phyloP scores from a whole-genome alignment of 106 monocot genomes.

The Cymbidium sinense region DNA sequence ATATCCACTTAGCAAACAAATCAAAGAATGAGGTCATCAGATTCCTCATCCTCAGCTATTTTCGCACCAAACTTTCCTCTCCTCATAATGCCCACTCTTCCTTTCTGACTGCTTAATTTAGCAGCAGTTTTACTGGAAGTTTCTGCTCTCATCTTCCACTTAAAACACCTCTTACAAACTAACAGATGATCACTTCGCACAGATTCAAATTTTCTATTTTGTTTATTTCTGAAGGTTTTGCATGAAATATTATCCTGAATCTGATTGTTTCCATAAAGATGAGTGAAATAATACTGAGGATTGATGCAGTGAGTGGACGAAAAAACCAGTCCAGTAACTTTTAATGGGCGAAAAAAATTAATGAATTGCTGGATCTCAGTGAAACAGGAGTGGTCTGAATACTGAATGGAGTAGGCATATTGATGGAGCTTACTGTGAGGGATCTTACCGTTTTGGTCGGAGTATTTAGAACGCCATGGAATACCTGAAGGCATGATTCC shows the following conservation, averaged over 20 bases:
- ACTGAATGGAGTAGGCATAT: slow-evolving; percentile 39
- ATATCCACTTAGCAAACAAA: too few species aligned
- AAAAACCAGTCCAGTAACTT: slow-evolving; percentile 46
- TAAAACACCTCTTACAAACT: slow-evolving; percentile 11
- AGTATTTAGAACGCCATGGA: slow-evolving; percentile 20
- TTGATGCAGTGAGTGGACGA: slow-evolving; percentile 45
- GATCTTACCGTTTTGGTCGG: background rate
- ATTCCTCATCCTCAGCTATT: slow-evolving; percentile 20
- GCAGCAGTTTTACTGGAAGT: background rate
- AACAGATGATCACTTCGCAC: background rate
- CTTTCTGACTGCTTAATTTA: slow-evolving; percentile 20
- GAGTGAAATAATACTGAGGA: slow-evolving; percentile 51
- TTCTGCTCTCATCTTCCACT: slow-evolving; percentile 17
- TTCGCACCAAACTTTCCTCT: slow-evolving; percentile 33
- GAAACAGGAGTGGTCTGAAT: slow-evolving; percentile 70
- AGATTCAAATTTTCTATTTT: slow-evolving; percentile 8
- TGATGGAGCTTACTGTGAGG: slow-evolving; percentile 15
- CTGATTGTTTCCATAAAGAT: slow-evolving; percentile 19
- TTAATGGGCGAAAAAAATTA: slow-evolving; percentile 31
- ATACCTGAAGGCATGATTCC: slow-evolving; percentile 77
- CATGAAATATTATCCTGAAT: background rate
- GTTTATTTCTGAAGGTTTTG: background rate
- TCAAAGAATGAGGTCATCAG: background rate
- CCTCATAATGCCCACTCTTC: slow-evolving; percentile 31
- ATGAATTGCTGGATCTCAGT: slow-evolving; percentile 58